phyloP scores from a whole-genome alignment of 306 rosid genomes.

The Aeschynomene evenia region DNA sequence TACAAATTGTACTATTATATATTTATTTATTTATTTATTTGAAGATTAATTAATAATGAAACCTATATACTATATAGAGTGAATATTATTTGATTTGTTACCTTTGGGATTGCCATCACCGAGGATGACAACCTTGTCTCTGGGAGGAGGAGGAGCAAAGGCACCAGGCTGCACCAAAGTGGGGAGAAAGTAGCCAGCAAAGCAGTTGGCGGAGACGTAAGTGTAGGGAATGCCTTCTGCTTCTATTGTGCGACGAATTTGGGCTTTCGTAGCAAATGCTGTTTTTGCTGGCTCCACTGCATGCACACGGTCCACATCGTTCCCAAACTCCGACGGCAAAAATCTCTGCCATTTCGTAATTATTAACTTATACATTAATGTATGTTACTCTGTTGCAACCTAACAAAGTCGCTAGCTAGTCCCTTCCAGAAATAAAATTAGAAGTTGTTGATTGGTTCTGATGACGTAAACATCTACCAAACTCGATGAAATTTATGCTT shows the following conservation, averaged over 20 bases:
- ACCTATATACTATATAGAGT: too few species aligned
- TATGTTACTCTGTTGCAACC: too few species aligned
- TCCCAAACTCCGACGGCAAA: slow-evolving; percentile 87
- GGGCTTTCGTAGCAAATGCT: slow-evolving; percentile 47
- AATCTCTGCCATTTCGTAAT: too few species aligned
- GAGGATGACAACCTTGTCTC: slow-evolving; percentile 59
- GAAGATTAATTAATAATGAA: too few species aligned
- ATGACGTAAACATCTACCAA: too few species aligned
- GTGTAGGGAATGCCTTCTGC: slow-evolving; percentile 77
- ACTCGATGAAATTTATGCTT: too few species aligned
- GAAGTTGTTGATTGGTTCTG: too few species aligned
- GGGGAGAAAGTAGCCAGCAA: slow-evolving; percentile 74
- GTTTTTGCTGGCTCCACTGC: slow-evolving; percentile 93
- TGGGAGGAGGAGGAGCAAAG: slow-evolving; percentile 78
- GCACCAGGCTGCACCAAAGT: slow-evolving; percentile 67
- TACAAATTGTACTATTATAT: too few species aligned
- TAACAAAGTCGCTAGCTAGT: too few species aligned
- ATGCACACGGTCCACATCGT: slow-evolving; percentile 76
- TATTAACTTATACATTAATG: too few species aligned
- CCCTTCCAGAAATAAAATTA: too few species aligned
- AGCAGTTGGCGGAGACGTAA: slow-evolving; percentile 59
- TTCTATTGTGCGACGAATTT: slow-evolving; percentile 66
- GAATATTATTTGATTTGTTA: not conserved
- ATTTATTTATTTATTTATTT: too few species aligned
- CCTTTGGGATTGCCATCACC: slow-evolving; percentile 87